Conservation (phyloP, 371 early-diverging fungal genomes). For the Globomyces sp. region DNA sequence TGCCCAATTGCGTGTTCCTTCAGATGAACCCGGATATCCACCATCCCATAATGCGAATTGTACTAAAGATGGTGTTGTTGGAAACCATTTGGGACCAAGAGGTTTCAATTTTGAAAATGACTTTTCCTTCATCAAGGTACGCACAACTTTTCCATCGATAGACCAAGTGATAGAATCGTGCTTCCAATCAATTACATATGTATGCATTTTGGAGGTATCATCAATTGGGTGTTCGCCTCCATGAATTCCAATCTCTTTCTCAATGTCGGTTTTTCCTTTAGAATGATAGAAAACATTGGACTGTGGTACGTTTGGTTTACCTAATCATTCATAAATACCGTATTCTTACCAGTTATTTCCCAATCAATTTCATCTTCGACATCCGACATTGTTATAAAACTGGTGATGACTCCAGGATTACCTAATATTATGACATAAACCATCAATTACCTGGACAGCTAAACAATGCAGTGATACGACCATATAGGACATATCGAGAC, state of each 20-base stretch:
- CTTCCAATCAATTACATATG: conserved; percentile 18
- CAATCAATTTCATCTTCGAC: conserved; percentile 67
- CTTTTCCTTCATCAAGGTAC: conserved; percentile 5
- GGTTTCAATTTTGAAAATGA: neutral
- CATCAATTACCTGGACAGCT: no score
- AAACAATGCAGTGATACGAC: no score
- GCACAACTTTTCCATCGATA: neutral
- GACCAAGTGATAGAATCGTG: conserved; percentile 12
- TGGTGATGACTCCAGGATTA: no score
- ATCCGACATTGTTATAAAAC: conserved; percentile 12
- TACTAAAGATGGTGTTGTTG: neutral
- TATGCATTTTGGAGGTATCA: neutral
- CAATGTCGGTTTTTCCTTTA: no score
- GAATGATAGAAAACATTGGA: conserved; percentile 61
- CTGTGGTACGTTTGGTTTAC: conserved; percentile 43
- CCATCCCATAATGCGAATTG: conserved; percentile 14
- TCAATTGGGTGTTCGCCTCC: no score
- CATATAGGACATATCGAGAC: no score
- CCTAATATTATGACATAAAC: no score
- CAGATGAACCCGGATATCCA: neutral
- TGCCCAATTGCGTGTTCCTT: conserved; percentile 11
- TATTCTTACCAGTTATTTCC: conserved; percentile 61
- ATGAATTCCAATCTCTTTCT: no score
- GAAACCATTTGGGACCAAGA: neutral
- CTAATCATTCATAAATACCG: no score